A percentile compares a stretch with the other conserved stretches of the same genome.
phyloP scores from a whole-genome alignment of 768 basidiomycete genomes.

The Lactarius deliciosus region DNA sequence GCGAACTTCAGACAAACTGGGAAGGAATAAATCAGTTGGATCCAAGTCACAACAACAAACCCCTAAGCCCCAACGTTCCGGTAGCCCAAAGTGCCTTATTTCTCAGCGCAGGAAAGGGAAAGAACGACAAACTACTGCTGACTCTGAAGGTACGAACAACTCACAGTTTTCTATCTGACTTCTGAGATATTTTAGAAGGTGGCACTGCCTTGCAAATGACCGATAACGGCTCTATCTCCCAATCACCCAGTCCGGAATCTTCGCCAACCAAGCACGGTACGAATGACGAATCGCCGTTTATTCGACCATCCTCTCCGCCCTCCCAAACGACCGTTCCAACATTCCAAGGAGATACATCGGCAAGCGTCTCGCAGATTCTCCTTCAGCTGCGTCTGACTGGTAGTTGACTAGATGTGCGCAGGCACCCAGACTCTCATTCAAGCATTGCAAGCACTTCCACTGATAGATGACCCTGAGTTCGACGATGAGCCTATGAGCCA shows the following conservation, averaged over 20 bases:
- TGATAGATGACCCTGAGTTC: slow-evolving; percentile 66
- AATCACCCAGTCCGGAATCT: slow-evolving; percentile 11
- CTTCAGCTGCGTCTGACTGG: slow-evolving; percentile 15
- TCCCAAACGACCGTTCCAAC: slow-evolving; percentile 48
- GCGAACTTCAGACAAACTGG: slow-evolving; percentile 64
- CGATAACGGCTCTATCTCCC: slow-evolving; percentile 16
- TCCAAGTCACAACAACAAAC: slow-evolving; percentile 23
- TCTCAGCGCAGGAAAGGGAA: slow-evolving; percentile 55
- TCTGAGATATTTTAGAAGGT: slow-evolving; percentile 14
- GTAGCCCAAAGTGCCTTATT: slow-evolving; percentile 52
- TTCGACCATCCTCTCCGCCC: slow-evolving; percentile 68
- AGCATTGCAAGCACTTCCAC: slow-evolving; percentile 82
- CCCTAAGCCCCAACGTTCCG: slow-evolving; percentile 33
- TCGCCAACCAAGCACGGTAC: slow-evolving; percentile 25
- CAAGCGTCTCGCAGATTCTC: slow-evolving; percentile 40
- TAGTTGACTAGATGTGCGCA: slow-evolving; percentile 64
- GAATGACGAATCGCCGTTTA: slow-evolving; percentile 63
- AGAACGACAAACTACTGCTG: slow-evolving; percentile 43
- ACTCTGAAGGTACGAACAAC: slow-evolving; percentile 24
- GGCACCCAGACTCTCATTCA: slow-evolving; percentile 90
- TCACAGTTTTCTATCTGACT: neutral
- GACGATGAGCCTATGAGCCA: slow-evolving; percentile 58
- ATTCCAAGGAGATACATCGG: slow-evolving; percentile 71
- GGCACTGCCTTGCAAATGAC: neutral
- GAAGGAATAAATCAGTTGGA: slow-evolving; percentile 45